Conservation (phyloP, 257 asterid genomes). For the Coffea eugenioides region DNA sequence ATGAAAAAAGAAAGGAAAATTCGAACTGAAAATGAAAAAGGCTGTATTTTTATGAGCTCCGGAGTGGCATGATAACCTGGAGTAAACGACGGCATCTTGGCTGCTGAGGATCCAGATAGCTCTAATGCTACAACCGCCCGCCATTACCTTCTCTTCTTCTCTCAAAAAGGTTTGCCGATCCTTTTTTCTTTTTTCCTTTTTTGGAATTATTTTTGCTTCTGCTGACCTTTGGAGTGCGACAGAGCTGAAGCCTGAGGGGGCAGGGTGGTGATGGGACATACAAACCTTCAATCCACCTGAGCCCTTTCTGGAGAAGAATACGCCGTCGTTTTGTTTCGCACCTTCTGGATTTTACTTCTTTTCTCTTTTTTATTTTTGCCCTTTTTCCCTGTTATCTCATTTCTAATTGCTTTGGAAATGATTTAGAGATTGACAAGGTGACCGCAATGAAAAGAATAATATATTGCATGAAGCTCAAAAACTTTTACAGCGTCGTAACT, state of each 20-base stretch:
- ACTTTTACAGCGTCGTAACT: too few species aligned
- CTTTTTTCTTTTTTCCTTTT: not conserved
- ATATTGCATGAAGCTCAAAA: too few species aligned
- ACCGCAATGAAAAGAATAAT: too few species aligned
- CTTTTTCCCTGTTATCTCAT: not conserved
- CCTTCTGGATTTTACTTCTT: too few species aligned
- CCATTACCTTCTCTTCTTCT: slow-evolving; percentile 38
- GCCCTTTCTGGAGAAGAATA: not conserved
- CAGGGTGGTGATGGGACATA: not conserved
- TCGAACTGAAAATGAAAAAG: not conserved
- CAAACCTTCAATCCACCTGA: not conserved
- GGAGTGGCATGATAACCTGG: slow-evolving; percentile 44
- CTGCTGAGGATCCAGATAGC: slow-evolving; percentile 92
- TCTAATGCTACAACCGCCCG: slow-evolving; percentile 74
- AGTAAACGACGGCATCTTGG: slow-evolving; percentile 73
- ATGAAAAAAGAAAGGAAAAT: not conserved
- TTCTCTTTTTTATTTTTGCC: too few species aligned
- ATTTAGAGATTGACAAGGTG: not conserved
- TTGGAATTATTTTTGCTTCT: not conserved
- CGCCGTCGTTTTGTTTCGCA: not conserved
- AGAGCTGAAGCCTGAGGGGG: not conserved
- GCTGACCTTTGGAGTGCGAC: not conserved
- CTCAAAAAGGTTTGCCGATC: not conserved
- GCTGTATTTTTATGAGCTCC: not conserved
- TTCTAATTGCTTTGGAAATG: not conserved